Evolutionary conservation across 805 yeast genomes (phyloP), one percentile per base, ranked within the genome.

Genomic region (Grigorovia yakushimaensis): DNA sequence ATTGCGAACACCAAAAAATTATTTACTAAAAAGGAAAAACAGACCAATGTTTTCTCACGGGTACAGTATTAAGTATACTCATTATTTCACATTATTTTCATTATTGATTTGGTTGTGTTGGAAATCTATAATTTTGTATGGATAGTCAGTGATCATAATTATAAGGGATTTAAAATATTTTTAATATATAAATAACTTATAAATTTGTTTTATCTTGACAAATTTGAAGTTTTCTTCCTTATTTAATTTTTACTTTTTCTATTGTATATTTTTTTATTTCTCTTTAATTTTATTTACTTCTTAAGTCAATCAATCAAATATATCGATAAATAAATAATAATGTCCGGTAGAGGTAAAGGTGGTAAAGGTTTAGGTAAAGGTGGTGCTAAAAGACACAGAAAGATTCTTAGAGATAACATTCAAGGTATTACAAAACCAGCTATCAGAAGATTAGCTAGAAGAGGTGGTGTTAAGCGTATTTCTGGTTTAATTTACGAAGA

Each of bases 401-500:
- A 89, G 87, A 87, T 91, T 75, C 80, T 89, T 60, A 89, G 98
- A 81, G 98, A 93, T 74, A 93, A 91, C 91, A 91, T 93, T 62
- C 97, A 89, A 77, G 98, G 98, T 80, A 91, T 91, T 71, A 91
- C 98, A 55, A 91, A 91, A 82, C 98, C 98, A 70, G 98, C 98
- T 69, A 91, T 91, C 70, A 88, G 98, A 81, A 91, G 98, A 87
- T 84, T 91, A 67, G 98, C 98, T 46, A 91, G 98, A 84, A 88
- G 98, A 87, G 98, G 98, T 78, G 98, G 98, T 89, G 98, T 91
- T 70, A 91, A 91, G 84, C 96, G 98, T 86, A 91, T 91, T 67
- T 91, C 98, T 55, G 98, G 96, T 72, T 78, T 89, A 70, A 91
- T 91, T 72, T 91, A 91, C 79, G 98, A 91, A 77, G 97, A 91